Base-by-base conservation (phyloP, 2,329 filamentous ascomycete species). In the Talaromyces sp. region DNA sequence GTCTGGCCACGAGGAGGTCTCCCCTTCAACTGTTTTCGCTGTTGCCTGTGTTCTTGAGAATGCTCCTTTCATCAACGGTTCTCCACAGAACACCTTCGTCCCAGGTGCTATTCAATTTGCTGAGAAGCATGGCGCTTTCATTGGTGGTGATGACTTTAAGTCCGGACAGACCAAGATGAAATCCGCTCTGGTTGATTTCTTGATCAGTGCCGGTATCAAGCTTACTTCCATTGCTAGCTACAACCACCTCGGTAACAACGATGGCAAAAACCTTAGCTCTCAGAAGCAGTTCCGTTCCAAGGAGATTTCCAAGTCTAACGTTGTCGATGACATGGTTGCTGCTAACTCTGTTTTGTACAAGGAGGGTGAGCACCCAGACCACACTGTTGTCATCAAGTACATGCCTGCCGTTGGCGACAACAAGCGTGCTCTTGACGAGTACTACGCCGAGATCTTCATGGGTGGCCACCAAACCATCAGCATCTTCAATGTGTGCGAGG, bases 101-200 rank as follows among this genome's bases (percentile, higher is more conserved):
- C 94, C 94, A 9, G 95, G 95, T 74, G 91, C 90, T 67, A 89
- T 98, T 71, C 85, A 94, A 75, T 88, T 99, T 66, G 95, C 95
- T 24, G 91, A 96, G 83, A 85, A 90, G 80, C 89, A 96, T 80
- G 85, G 87, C 65, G 88, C 93, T 68, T 99, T 96, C 83, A 93
- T 99, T 73, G 95, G 95, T 66, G 95, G 95, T 70, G 95, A 99
- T 74, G 95, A 99, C 83, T 99, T 99, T 89, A 99, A 99, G 85
- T 98, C 95, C 68, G 95, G 95, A 68, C 95, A 99, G 85, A 99
- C 95, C 78, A 99, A 99, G 89, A 99, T 99, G 95, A 99, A 99
- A 84, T 98, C 95, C 67, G 95, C 95, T 22, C 88, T 99, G 35
- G 95, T 98, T 54, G 95, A 99, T 82, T 99, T 99, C 83, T 82